Percentiles rank a stretch among this genome's conserved stretches.
phyloP scores from a whole-genome alignment of 345 rosid genomes.

The Raphanus raphanistrum region DNA sequence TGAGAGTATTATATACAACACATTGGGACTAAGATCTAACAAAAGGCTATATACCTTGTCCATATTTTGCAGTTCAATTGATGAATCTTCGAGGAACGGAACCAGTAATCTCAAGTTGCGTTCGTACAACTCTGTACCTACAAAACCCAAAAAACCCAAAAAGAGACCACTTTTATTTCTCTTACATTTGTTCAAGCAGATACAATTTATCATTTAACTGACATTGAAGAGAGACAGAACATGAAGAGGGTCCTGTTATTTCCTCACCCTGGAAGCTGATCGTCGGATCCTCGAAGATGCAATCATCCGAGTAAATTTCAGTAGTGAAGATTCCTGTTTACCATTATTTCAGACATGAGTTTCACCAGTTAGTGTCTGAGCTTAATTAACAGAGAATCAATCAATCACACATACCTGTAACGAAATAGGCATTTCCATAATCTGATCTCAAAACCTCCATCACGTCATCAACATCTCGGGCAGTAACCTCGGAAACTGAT shows the following conservation, averaged over 20 bases:
- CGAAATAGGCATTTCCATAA: conserved; percentile 79
- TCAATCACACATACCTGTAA: conserved; percentile 53
- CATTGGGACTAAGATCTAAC: not conserved
- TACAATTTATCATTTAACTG: not conserved
- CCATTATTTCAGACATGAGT: conserved; percentile 11
- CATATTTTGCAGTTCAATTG: conserved; percentile 60
- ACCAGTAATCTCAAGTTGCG: conserved; percentile 81
- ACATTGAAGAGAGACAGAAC: not conserved
- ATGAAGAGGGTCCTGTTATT: conserved; percentile 1
- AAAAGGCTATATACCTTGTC: conserved; percentile 61
- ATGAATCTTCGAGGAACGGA: conserved; percentile 79
- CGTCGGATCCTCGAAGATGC: conserved; percentile 90
- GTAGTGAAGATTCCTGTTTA: conserved; percentile 69
- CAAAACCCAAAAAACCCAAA: conserved; percentile 17
- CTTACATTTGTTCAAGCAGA: not conserved
- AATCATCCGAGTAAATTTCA: conserved; percentile 63
- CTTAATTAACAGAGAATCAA: not conserved
- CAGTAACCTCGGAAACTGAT: conserved; percentile 38
- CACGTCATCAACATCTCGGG: conserved; percentile 48
- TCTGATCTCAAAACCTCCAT: conserved; percentile 56
- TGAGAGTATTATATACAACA: not conserved
- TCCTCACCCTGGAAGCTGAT: conserved; percentile 72
- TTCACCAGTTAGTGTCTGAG: conserved; percentile 4
- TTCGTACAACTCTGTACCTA: conserved; percentile 72
- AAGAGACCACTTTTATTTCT: not conserved